These are phyloP conservation scores for Neurospora sp. DNA, from an alignment of 495 filamentous ascomycete genomes.

Conservation along the genomic window DNA sequence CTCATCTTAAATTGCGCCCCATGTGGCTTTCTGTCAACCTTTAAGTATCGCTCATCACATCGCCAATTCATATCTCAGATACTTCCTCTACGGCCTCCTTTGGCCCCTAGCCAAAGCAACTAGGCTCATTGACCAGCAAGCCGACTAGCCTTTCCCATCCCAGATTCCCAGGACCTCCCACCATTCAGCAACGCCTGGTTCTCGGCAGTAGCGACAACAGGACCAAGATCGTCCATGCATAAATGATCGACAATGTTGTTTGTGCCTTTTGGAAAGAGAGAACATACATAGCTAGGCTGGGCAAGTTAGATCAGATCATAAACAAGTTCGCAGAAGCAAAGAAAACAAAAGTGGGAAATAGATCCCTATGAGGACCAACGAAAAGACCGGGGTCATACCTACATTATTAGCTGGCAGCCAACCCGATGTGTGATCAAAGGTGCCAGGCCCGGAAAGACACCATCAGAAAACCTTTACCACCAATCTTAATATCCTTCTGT, in stretches of 20 bases:
- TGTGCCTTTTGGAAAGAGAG: not conserved
- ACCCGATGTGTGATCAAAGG: not conserved
- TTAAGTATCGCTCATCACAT: not conserved
- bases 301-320: not conserved
- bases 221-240: not conserved
- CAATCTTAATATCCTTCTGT: not conserved
- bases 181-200: not conserved
- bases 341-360: not conserved
- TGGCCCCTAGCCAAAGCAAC: not conserved
- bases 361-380: not conserved
- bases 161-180: not conserved
- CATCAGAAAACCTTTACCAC: not conserved
- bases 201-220: not conserved
- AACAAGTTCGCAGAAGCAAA: not conserved
- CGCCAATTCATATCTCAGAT: not conserved
- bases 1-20: not conserved
- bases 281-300: not conserved
- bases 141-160: not conserved
- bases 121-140: not conserved
- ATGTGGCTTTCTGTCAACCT: not conserved
- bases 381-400: not conserved
- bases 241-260: not conserved
- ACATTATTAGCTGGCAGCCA: not conserved
- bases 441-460: not conserved
- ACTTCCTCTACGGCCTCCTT: not conserved